Percentiles rank a stretch among this genome's conserved stretches.
Evolutionary conservation across 352 stramenopile genomes (phyloP).

Genomic region (Phytopythium delawarense): DNA sequence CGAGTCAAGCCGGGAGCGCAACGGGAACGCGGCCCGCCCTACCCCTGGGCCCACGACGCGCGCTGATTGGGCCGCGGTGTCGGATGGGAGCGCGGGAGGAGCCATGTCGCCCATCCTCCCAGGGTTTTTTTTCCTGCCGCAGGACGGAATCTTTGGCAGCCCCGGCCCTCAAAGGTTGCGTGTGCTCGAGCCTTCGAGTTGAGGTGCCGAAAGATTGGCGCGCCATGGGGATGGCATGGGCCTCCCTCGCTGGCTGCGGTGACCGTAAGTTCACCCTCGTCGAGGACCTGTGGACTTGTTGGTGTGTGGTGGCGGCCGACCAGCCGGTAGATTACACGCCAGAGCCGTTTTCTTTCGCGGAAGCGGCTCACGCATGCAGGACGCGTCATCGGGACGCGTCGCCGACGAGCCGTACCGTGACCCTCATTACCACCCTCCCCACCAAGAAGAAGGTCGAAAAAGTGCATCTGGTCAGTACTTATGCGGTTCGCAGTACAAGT

Average conservation of each 20-base stretch:
- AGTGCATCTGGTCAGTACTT: too few species aligned
- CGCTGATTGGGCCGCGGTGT: background rate
- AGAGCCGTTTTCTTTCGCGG: background rate
- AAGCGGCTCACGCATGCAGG: background rate
- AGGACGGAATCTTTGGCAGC: slow-evolving; percentile 1
- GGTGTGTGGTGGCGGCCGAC: too few species aligned
- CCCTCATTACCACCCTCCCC: background rate
- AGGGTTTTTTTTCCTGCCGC: background rate
- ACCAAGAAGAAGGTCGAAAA: background rate
- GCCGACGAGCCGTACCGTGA: background rate
- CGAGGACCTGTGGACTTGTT: too few species aligned
- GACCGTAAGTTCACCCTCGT: too few species aligned
- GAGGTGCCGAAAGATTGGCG: too few species aligned
- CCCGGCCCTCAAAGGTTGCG: background rate
- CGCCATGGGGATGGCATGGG: too few species aligned
- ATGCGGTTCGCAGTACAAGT: too few species aligned
- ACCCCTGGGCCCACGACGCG: background rate
- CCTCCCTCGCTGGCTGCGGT: too few species aligned
- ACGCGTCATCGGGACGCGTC: background rate
- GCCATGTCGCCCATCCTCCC: background rate
- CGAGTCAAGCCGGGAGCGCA: background rate
- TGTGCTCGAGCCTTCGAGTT: background rate
- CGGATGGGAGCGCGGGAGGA: background rate
- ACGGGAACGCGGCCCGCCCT: background rate
- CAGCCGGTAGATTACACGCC: background rate